These are phyloP conservation scores for Cylindrotheca closterium DNA, from an alignment of 108 stramenopile species.

Conservation along the genomic window DNA sequence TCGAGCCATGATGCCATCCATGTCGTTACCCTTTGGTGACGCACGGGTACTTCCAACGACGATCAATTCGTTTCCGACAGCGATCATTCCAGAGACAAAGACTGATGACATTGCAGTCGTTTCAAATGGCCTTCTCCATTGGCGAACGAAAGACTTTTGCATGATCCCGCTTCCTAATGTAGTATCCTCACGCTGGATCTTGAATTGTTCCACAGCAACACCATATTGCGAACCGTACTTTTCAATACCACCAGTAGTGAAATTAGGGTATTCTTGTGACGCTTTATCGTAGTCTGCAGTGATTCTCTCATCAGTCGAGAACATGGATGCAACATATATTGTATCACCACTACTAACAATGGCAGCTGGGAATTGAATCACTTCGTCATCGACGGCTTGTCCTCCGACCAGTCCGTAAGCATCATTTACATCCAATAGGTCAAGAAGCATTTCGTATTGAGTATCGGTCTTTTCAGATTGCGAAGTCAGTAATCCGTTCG, in stretches of 20 bases:
- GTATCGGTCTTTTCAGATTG: constrained; percentile 5
- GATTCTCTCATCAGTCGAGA: constrained; percentile 14
- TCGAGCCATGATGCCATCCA: constrained; percentile 39
- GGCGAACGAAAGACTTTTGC: neutral
- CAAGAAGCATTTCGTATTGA: constrained; percentile 26
- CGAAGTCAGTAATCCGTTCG: constrained; percentile 12
- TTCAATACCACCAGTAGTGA: constrained; percentile 29
- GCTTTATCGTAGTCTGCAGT: constrained; percentile 13
- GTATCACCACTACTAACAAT: constrained; percentile 8
- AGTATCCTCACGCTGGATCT: constrained; percentile 4
- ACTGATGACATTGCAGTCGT: constrained; percentile 23
- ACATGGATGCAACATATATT: constrained; percentile 26
- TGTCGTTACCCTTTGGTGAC: neutral
- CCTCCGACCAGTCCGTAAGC: constrained; percentile 18
- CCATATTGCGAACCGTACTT: constrained; percentile 32
- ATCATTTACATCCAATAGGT: constrained; percentile 12
- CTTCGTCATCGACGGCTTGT: constrained; percentile 2
- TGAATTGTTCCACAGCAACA: constrained; percentile 24
- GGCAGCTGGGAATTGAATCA: constrained; percentile 25
- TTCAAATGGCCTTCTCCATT: constrained; percentile 36
- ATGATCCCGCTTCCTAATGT: neutral
- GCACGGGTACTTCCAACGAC: constrained; percentile 33
- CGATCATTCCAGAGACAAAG: constrained; percentile 29
- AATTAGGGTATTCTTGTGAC: constrained; percentile 22
- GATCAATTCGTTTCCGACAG: constrained; percentile 8